Base-by-base conservation (phyloP, 768 basidiomycete species). In the Naganishia vaughanmartiniae region DNA sequence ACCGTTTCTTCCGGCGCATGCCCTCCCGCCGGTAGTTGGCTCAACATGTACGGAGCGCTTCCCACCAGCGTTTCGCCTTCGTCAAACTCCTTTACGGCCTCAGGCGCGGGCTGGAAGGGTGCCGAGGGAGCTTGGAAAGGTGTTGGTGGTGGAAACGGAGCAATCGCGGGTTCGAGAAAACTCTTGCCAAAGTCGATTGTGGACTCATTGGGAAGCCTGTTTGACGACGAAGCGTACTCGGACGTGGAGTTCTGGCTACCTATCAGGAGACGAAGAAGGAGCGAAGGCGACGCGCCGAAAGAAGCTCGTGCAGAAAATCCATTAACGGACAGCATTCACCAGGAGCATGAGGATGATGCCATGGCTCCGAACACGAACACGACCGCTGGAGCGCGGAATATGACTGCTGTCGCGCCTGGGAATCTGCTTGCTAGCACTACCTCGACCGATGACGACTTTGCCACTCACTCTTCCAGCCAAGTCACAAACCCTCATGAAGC, bases 161-260 rank as follows among this genome's bases (percentile, higher is more conserved):
- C 76, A 1, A 71, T 74, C 33, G 77, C 76, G 19, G 78, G 76
- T 6, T 69, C 72, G 19, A 77, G 75, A 67, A 69, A 69, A 67
- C 80, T 83, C 30, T 89, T 92, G 10, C 90, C 91, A 0, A 88
- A 85, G 74, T 84, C 84, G 66, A 84, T 90, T 19, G 77, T 93
- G 48, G 86, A 88, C 73, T 87, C 87, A 17, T 84, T 92, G n/a
- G 92, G 91, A 6, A 81, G 84, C 36, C 81, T 93, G 30, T 83
- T 93, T 12, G 88, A 93, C 74, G 89, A 93, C 75, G 89, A 89
- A n/a, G 77, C 85, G 15, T 93, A 92, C 74, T 91, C 91, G 7
- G 91, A 93, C 75, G 87, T 93, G 21, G 88, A 89, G 77, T 93
- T 93, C 73, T 82, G 92, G 24, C 82, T 93, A 34, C 89, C 89